Evolutionary conservation across 306 rosid species (phyloP), one percentile per base, ranked within the genome.

Genomic region (Rosa multiflora): DNA sequence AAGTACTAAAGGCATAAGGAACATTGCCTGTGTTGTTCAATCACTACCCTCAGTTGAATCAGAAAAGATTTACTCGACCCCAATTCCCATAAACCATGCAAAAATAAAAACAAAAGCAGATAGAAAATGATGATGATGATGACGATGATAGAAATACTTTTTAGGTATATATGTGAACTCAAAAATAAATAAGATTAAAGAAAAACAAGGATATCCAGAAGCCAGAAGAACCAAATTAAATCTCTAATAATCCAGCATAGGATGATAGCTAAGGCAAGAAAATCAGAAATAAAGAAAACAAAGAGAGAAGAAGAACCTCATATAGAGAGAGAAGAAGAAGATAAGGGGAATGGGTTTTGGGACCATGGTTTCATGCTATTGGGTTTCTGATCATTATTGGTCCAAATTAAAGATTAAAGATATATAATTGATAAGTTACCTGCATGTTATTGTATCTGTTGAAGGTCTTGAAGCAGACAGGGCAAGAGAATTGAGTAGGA

Each of bases 401-500:
- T 56, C 62, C 29, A 63, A 63, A 63, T 12, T 32, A 14, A 11
- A 63, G 43, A 63, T 32, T 37, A 4, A 80, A 39, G 40, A 10
- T 13, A 29, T 18, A 12, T 5, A 51, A 78, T 75, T 46, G 76
- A 35, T 48, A 12, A 43, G 17, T 18, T 71, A 92, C 99, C 94
- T 94, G 99, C 99, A 94, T 94, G 92, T 94, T 94, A 92, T 94
- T 94, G 90, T 92, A 94, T 91, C 99, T 90, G 82, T 94, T 94
- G 92, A 94, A 94, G 76, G 95, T 91, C 86, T 94, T 94, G 90
- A 83, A 92, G 82, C 99, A 94, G 88, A 94, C 97, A 75, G 99
- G 97, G 88, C 99, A 94, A 78, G 97, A 94, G 73, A 94, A 94
- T 85, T 94, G 99, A 0, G 99, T 94, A 10, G 97, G 97, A 82